phyloP scores from a whole-genome alignment of 2,329 filamentous ascomycete genomes.

The Aureobasidium subglaciale region DNA sequence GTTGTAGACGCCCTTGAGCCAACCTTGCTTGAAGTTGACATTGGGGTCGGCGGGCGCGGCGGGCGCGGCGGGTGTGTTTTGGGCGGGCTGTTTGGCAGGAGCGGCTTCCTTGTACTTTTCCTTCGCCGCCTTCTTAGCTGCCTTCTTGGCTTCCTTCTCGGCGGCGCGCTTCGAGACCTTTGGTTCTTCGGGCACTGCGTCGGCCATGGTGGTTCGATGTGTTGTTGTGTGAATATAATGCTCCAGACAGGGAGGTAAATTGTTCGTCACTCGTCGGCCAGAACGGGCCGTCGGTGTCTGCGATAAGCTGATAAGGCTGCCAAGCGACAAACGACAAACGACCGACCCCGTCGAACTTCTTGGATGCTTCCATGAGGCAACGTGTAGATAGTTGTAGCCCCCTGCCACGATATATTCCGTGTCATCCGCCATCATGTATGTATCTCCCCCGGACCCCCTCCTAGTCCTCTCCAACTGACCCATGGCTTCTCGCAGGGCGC shows the following conservation, averaged over 20 bases:
- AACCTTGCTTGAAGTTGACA: constrained; percentile 43
- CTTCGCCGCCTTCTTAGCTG: constrained; percentile 38
- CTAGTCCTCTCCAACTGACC: background rate
- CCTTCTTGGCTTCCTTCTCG: constrained; percentile 45
- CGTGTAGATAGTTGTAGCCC: constrained; percentile 1
- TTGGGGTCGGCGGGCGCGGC: constrained; percentile 26
- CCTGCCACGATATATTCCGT: background rate
- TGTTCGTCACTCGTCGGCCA: background rate
- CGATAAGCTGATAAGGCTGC: constrained; percentile 1
- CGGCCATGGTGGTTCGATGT: constrained; percentile 23
- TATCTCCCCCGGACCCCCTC: background rate
- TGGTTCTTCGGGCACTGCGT: constrained; percentile 23
- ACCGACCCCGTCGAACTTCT: background rate
- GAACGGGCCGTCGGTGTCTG: background rate
- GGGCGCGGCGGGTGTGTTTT: constrained; percentile 17
- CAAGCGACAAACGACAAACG: constrained; percentile 1
- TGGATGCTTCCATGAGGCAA: constrained; percentile 5
- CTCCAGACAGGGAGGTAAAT: background rate
- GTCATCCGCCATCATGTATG: constrained; percentile 16
- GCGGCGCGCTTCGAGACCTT: constrained; percentile 42
- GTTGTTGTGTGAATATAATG: background rate
- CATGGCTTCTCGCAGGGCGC: constrained; percentile 40
- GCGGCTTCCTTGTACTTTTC: constrained; percentile 33
- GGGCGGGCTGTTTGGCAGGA: constrained; percentile 19
- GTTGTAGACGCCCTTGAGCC: constrained; percentile 44